Base-by-base conservation (phyloP, 2,329 filamentous ascomycete genomes). In the Biscogniauxia sp. region DNA sequence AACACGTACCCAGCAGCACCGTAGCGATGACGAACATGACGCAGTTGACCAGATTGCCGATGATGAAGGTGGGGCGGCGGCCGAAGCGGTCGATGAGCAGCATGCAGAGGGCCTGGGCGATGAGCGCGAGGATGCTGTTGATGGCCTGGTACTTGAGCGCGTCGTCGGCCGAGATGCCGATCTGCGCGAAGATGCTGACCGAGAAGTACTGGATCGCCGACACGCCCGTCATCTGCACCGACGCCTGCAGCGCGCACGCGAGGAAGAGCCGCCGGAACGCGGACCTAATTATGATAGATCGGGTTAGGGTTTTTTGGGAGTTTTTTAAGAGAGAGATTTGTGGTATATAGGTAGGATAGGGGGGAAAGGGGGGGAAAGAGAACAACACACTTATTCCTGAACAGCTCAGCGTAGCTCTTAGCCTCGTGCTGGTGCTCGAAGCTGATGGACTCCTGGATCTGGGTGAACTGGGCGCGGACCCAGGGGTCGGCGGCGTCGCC, bases 121-220 rank as follows among this genome's bases (percentile, higher is more conserved):
- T 71, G 8, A 93, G 76, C 1, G 88, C 89, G 55, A 92, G 85
- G 61, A 91, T 80, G 1, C 84, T 88, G 62, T 88, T 90, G 69
- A 92, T 92, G 58, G 88, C 89, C 72, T 93, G 90, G 73, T 92
- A 92, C 65, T 88, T 85, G 50, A 93, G 81, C 0, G 90, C 87
- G 26, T 89, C 82, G 56, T 85, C 78, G 20, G 83, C 82, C 0
- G 76, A 72, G 66, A 93, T 92, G 26, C 89, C 89, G 66, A 91
- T 90, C 70, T 90, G 83, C 1, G 74, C 76, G 74, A 89, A 92
- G 66, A 91, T 91, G 2, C 70, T 74, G 19, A 88, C 83, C 0
- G 86, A 88, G 74, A 89, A 92, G 74, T 92, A 93, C 71, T 93
- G 89, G 65, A 92, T 92, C 1, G 88, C 87, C 1, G 82, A 85